Percentiles rank a stretch among this genome's conserved stretches.
phyloP scores from a whole-genome alignment of 371 early-diverging fungal genomes.

The Blakeslea trispora region DNA sequence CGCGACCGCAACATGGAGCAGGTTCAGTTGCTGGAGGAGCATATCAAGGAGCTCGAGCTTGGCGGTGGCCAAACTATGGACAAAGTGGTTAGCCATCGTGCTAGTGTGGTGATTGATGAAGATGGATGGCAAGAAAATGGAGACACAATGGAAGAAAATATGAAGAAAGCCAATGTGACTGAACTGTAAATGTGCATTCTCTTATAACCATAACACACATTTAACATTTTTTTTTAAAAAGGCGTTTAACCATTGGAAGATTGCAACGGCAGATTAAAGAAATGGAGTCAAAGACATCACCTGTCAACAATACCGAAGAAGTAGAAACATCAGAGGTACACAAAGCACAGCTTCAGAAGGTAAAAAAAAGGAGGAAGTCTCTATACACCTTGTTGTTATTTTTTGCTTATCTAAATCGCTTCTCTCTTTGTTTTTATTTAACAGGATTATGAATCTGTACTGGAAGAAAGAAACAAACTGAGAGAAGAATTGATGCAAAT shows the following conservation, averaged over 20 bases:
- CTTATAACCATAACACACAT: no score
- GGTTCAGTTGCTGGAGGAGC: slow-evolving; percentile 79
- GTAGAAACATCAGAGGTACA: slow-evolving; percentile 57
- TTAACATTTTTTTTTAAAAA: slow-evolving; percentile 7
- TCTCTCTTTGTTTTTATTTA: no score
- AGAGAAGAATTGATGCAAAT: slow-evolving; percentile 69
- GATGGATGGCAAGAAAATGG: slow-evolving; percentile 20
- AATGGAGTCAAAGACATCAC: slow-evolving; percentile 22
- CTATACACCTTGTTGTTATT: no score
- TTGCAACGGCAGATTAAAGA: slow-evolving; percentile 46
- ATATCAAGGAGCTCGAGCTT: slow-evolving; percentile 81
- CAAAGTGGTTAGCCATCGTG: slow-evolving; percentile 33
- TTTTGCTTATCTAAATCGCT: no score
- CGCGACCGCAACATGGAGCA: slow-evolving; percentile 73
- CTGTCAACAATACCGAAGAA: slow-evolving; percentile 30
- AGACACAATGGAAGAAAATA: slow-evolving; percentile 46
- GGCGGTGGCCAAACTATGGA: slow-evolving; percentile 45
- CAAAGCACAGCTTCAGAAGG: slow-evolving; percentile 67
- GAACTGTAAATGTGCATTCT: slow-evolving; percentile 33
- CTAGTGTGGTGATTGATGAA: slow-evolving; percentile 44
- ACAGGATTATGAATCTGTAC: slow-evolving; percentile 65
- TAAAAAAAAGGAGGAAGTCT: slow-evolving; percentile 10
- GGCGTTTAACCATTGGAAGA: slow-evolving; percentile 41
- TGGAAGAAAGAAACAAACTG: slow-evolving; percentile 61
- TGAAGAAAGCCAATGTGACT: slow-evolving; percentile 55